Base-by-base conservation (phyloP, 2,329 filamentous ascomycete species). In the Bipolaris zeicola region DNA sequence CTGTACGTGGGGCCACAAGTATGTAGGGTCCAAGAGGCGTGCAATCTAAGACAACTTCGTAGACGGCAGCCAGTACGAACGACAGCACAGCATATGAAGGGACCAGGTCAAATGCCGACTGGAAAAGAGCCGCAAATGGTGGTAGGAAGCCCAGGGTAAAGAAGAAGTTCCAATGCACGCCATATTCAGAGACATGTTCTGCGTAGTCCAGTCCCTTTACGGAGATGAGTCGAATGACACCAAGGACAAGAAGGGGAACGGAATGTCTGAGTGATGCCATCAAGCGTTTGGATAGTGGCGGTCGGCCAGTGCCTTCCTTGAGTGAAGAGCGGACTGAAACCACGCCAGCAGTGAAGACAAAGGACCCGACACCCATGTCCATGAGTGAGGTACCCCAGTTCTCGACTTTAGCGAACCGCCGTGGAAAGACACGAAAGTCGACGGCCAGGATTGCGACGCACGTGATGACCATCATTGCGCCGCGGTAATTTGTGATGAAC, bases 351-450 rank as follows among this genome's bases (percentile, higher is more conserved):
- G 92, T 92, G 77, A 96, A 99, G 67, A 99, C 95, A 78, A 99
- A 99, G 11, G 93, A 96, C 26, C 95, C 95, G 45, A 99, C 95
- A 46, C 95, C 95, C 69, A 98, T 83, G 74, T 99, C 95, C 95
- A 99, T 99, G 60, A 99, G 80, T n/a, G 94, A 98, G 1, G 94
- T 97, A 52, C 95, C 95, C 92, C 95, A 99, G n/a, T 91, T 97
- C 78, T 99, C 95, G 2, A 96, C 95, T 80, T 99, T 99, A 55
- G 92, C 95, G 74, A 98, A 98, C 31, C 95, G 89, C 26, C 95
- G 87, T 2, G 95, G 95, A 69, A 99, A 99, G 57, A 97, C 82
- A 16, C 84, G 87, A 74, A 99, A 99, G 77, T 99, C 95, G 49
- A 99, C 95, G 14, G 95, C 95, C n/a, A 99, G 84, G 65, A 99